These are phyloP conservation scores for Bruguiera hainesii DNA, from an alignment of 441 rosid genomes.

Conservation along the genomic window DNA sequence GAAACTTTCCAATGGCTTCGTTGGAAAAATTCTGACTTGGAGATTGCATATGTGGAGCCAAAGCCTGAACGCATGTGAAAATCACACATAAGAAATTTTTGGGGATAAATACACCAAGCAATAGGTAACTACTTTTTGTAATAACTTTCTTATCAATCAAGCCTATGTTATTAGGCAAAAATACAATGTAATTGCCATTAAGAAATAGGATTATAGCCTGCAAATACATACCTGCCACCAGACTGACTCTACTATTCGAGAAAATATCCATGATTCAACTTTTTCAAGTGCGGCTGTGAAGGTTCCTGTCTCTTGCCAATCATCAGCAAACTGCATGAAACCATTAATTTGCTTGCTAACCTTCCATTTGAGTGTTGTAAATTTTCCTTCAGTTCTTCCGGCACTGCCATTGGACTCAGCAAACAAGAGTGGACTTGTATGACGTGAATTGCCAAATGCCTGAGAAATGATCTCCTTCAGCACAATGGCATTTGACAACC, in stretches of 20 bases:
- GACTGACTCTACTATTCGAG: constrained; percentile 78
- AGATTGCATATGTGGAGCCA: constrained; percentile 83
- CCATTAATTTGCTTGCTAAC: constrained; percentile 32
- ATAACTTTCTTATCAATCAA: background rate
- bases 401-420: constrained; percentile 39
- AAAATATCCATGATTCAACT: constrained; percentile 81
- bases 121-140: background rate
- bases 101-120: background rate
- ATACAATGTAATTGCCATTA: too few species aligned
- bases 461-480: constrained; percentile 66
- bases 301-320: constrained; percentile 79
- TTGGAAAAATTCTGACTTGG: constrained; percentile 33
- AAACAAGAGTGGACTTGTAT: constrained; percentile 31
- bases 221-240: constrained; percentile 84
- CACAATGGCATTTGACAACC: constrained; percentile 80
- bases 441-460: constrained; percentile 55
- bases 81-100: background rate
- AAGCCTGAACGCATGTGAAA: constrained; percentile 36
- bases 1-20: constrained; percentile 40
- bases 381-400: constrained; percentile 44
- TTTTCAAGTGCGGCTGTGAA: constrained; percentile 55
- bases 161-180: background rate
- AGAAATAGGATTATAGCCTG: background rate
- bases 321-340: constrained; percentile 40
- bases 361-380: constrained; percentile 38